phyloP scores from a whole-genome alignment of 495 filamentous ascomycete genomes.

The Sordaria brevicollis region DNA sequence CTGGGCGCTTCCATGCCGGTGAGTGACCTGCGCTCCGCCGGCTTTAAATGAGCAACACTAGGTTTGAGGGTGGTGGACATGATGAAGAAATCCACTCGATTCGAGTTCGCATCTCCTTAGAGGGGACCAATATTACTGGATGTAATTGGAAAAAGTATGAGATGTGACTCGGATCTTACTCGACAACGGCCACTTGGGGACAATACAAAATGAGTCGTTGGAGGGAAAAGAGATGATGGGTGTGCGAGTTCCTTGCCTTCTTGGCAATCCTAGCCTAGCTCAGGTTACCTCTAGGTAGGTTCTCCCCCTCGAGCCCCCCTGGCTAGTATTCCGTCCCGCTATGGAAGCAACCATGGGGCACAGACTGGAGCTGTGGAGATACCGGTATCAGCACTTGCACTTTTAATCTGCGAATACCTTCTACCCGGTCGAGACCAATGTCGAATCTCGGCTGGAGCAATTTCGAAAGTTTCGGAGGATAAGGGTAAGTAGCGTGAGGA shows the following conservation, averaged over 20 bases:
- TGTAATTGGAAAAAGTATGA: background rate
- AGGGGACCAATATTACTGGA: background rate
- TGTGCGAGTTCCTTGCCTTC: background rate
- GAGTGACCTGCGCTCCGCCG: background rate
- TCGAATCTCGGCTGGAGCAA: background rate
- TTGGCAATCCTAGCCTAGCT: background rate
- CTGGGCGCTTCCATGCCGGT: background rate
- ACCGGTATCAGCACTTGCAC: background rate
- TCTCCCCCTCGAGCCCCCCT: too few relatives aligned
- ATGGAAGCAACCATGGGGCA: background rate
- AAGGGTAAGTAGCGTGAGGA: too few relatives aligned
- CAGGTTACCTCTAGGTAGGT: too few relatives aligned
- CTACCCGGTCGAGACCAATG: background rate
- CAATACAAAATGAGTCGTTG: background rate
- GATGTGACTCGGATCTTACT: background rate
- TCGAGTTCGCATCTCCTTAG: background rate
- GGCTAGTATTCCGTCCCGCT: background rate
- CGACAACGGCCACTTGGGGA: background rate
- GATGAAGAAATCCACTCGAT: background rate
- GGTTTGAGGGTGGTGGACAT: background rate
- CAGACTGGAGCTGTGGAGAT: background rate
- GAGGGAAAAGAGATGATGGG: background rate
- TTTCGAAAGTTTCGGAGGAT: background rate
- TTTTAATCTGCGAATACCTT: background rate
- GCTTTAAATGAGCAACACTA: background rate